Evolutionary conservation across 306 rosid genomes (phyloP).

Genomic region (Begonia fuchsioides): DNA sequence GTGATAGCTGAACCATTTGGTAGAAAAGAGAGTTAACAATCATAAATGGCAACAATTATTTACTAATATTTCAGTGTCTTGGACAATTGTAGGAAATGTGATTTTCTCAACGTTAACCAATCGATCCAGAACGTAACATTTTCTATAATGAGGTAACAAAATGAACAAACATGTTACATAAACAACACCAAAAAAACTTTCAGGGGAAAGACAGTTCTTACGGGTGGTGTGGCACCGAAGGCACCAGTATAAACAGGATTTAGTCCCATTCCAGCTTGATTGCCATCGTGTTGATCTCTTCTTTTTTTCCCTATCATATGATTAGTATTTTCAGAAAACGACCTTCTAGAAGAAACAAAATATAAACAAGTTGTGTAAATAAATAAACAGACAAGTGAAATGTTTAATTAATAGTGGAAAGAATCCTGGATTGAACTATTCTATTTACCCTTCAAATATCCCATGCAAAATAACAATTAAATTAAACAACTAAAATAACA

Average conservation of each 20-base stretch:
- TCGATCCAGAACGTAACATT: neutral
- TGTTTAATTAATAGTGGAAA: too few species aligned
- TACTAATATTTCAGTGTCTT: neutral
- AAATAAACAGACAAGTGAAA: neutral
- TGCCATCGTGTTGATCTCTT: conserved; percentile 82
- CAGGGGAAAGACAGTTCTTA: conserved; percentile 19
- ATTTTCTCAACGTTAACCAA: neutral
- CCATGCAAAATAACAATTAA: too few species aligned
- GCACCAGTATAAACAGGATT: conserved; percentile 77
- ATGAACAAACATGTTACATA: neutral
- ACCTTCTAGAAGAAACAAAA: too few species aligned
- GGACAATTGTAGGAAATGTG: neutral
- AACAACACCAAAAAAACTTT: neutral
- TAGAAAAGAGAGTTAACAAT: neutral
- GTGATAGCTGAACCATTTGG: conserved; percentile 34
- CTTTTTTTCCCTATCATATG: conserved; percentile 59
- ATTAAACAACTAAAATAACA: too few species aligned
- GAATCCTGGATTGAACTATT: too few species aligned
- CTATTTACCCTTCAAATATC: too few species aligned
- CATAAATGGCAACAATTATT: neutral
- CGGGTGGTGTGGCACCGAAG: conserved; percentile 67
- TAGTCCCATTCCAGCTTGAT: conserved; percentile 65
- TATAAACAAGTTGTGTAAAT: too few species aligned
- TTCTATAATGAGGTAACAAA: neutral
- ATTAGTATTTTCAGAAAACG: neutral